These are phyloP conservation scores for Helicocarpus griseus DNA, from an alignment of 2,329 filamentous ascomycete species.

Conservation along the genomic window DNA sequence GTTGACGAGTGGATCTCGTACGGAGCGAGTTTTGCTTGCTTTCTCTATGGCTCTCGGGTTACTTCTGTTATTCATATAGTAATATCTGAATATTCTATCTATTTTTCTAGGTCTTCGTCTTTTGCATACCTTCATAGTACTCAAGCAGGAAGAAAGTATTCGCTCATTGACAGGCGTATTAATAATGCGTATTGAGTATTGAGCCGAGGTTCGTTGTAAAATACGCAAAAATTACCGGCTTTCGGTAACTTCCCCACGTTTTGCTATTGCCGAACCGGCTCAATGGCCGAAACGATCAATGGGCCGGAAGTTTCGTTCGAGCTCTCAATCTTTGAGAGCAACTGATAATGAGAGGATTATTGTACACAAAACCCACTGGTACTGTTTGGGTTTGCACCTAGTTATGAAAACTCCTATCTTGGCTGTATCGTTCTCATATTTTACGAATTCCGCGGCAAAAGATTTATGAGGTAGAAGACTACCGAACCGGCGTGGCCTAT, in stretches of 20 bases:
- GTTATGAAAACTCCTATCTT: too few species aligned
- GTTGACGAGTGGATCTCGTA: background rate
- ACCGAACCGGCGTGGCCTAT: background rate
- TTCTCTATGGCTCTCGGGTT: background rate
- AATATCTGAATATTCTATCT: background rate
- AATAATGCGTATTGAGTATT: background rate
- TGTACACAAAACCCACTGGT: background rate
- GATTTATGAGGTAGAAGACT: background rate
- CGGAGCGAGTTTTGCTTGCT: background rate
- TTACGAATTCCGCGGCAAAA: background rate
- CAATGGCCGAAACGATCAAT: too few species aligned
- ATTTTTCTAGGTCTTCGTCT: too few species aligned
- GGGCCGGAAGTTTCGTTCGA: too few species aligned
- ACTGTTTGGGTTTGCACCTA: too few species aligned
- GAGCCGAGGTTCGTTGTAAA: slow-evolving; percentile 27
- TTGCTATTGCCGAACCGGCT: background rate
- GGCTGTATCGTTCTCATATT: background rate
- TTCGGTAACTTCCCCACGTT: background rate
- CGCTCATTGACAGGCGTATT: too few species aligned
- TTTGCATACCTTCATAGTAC: too few species aligned
- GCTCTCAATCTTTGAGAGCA: too few species aligned
- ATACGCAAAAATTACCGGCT: slow-evolving; percentile 1
- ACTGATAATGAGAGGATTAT: too few species aligned
- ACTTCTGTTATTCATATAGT: background rate
- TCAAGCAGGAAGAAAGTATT: too few species aligned